A percentile compares a stretch with the other conserved stretches of the same genome.
phyloP scores from a whole-genome alignment of 2,329 filamentous ascomycete genomes.

The Arthroderma sp. region DNA sequence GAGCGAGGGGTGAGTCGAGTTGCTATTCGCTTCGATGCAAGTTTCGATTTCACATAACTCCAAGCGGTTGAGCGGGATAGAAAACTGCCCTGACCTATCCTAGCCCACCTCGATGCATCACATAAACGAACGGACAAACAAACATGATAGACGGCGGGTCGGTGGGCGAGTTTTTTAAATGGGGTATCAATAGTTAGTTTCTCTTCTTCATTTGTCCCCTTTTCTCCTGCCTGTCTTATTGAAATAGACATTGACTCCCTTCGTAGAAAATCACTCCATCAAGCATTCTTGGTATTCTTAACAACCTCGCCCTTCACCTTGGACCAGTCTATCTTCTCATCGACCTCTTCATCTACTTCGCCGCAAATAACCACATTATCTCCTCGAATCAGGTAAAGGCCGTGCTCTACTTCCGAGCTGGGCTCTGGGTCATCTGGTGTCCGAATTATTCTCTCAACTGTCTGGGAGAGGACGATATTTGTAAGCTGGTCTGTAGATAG shows the following conservation, averaged over 20 bases:
- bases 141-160: not conserved
- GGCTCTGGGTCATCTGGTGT: slow-evolving; percentile 70
- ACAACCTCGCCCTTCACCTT: slow-evolving; percentile 78
- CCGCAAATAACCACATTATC: slow-evolving; percentile 91
- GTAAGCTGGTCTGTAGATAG: slow-evolving; percentile 82
- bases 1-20: too few relatives aligned
- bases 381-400: slow-evolving; percentile 81
- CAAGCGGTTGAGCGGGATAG: not conserved
- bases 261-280: slow-evolving; percentile 6
- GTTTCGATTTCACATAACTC: not conserved
- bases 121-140: not conserved
- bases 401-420: slow-evolving; percentile 68
- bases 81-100: not conserved
- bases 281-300: slow-evolving; percentile 68
- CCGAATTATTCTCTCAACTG: slow-evolving; percentile 81
- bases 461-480: slow-evolving; percentile 75
- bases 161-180: not conserved
- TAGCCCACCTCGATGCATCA: not conserved
- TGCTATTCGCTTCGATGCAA: too few relatives aligned
- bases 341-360: slow-evolving; percentile 76
- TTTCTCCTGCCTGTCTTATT: not conserved
- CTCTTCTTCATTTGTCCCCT: not conserved
- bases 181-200: not conserved
- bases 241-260: not conserved
- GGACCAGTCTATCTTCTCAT: slow-evolving; percentile 82